Evolutionary conservation across 2,329 filamentous ascomycete genomes (phyloP).

Genomic region (Zasmidium citrigriseum): DNA sequence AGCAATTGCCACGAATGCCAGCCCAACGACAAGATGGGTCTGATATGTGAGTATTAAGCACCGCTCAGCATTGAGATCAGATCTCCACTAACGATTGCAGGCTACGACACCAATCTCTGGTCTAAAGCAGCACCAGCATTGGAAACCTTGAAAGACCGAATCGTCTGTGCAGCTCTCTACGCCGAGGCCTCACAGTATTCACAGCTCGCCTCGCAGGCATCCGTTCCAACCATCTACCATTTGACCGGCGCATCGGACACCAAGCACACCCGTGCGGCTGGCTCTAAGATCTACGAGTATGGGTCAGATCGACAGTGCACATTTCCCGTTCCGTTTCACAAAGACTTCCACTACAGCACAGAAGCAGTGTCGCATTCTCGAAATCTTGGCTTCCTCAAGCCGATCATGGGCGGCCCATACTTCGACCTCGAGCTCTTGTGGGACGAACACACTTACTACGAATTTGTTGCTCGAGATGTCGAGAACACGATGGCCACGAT

Average conservation of each 20-base stretch:
- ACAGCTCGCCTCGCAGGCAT: slow-evolving; percentile 18
- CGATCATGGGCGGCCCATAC: slow-evolving; percentile 61
- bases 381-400: slow-evolving; percentile 65
- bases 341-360: slow-evolving; percentile 53
- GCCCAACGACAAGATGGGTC: slow-evolving; percentile 41
- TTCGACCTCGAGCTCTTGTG: slow-evolving; percentile 77
- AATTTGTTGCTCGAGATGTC: slow-evolving; percentile 69
- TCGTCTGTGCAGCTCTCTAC: slow-evolving; percentile 39
- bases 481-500: slow-evolving; percentile 78
- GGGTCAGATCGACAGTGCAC: slow-evolving; percentile 42
- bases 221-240: slow-evolving; percentile 29
- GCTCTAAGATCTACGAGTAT: slow-evolving; percentile 44
- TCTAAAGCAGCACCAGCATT: slow-evolving; percentile 28
- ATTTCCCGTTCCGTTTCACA: slow-evolving; percentile 55
- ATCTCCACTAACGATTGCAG: background rate
- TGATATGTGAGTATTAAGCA: slow-evolving; percentile 36
- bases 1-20: slow-evolving; percentile 35
- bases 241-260: slow-evolving; percentile 25
- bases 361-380: slow-evolving; percentile 68
- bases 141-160: slow-evolving; percentile 23
- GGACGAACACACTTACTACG: slow-evolving; percentile 74
- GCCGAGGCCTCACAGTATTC: slow-evolving; percentile 24
- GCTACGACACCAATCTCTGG: slow-evolving; percentile 18
- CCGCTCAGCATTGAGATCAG: background rate
- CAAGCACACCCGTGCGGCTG: slow-evolving; percentile 11